Base-by-base conservation (phyloP, 768 basidiomycete genomes). In the Cubamyces lactineus region DNA sequence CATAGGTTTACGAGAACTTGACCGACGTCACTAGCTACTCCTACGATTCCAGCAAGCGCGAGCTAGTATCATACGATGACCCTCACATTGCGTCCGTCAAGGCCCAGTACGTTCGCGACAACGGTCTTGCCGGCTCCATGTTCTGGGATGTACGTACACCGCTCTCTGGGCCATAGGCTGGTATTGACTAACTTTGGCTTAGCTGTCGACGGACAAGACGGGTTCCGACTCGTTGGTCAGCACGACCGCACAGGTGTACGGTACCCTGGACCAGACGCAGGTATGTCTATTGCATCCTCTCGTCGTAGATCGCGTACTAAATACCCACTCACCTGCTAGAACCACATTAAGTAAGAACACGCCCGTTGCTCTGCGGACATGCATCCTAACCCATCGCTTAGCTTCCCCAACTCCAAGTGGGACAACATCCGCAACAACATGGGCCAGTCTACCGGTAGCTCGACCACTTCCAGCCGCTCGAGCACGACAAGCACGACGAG, bases 31-130 rank as follows among this genome's bases (percentile, higher is more conserved):
- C 88, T 12, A 86, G 86, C 65, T 93, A 92, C 73, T 88, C 88
- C 13, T 94, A 92, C 73, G 85, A 93, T 71, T 70, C 84, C 3
- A 64, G 76, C n/a, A 88, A 80, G 67, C 74, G 76, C 59, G 88
- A 91, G 69, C 79, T 92, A 24, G 86, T 93, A 34, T 86, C 85
- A 3, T 92, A 92, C 73, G 92, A 94, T 70, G 86, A 84, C 0
- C 89, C 89, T 17, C 76, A 84, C 65, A 86, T 92, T 66, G 84
- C 83, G 54, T 78, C 73, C 55, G 66, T 81, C 67, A 94, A 94
- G 74, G 83, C 85, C 2, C 79, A 86, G 54, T 93, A 93, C 68
- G 82, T 90, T 62, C 76, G 77, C 43, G 71, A 79, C 4, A 81
- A 86, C 15, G 80, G 82, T 5, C 78, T 94, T 67, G 88, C 77